Conservation (phyloP, 1,284 basidiomycete genomes). For the Tilletia horrida region DNA sequence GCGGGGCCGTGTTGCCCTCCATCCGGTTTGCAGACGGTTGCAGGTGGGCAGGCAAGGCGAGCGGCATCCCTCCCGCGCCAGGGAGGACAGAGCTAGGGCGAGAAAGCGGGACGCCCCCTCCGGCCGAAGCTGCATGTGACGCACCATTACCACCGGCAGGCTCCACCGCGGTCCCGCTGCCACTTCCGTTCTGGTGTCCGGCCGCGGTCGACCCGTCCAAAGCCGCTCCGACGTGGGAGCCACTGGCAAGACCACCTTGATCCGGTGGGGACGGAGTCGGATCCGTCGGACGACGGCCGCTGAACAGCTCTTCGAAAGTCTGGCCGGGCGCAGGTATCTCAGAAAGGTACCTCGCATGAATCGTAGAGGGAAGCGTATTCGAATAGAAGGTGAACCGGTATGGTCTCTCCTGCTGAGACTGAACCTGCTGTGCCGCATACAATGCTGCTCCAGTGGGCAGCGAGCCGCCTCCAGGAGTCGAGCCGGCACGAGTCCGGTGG, state of each 20-base stretch:
- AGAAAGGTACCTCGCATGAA: conserved; percentile 85
- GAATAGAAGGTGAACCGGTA: conserved; percentile 99
- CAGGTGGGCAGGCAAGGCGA: conserved; percentile 24
- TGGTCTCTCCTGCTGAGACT: conserved; percentile 60
- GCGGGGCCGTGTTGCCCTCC: conserved; percentile 43
- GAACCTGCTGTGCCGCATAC: conserved; percentile 14
- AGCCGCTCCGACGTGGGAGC: not conserved
- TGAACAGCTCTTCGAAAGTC: conserved; percentile 85
- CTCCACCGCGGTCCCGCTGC: conserved; percentile 1
- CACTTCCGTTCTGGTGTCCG: conserved; percentile 10
- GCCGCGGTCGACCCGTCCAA: conserved; percentile 5
- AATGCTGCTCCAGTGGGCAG: conserved; percentile 11
- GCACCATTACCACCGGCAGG: not conserved
- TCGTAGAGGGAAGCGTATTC: conserved; percentile 84
- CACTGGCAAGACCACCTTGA: not conserved
- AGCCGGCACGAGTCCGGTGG: conserved; percentile 1
- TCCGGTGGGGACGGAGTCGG: not conserved
- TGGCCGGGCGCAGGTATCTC: conserved; percentile 93
- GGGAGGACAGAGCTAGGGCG: conserved; percentile 3
- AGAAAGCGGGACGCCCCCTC: not conserved
- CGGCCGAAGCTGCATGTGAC: not conserved
- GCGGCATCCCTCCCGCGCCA: not conserved
- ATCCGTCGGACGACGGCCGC: conserved; percentile 58
- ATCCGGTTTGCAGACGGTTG: conserved; percentile 32
- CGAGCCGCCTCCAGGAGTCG: conserved; percentile 11